Conservation (phyloP, 2,329 filamentous ascomycete species). For the Cercospora sesami region DNA sequence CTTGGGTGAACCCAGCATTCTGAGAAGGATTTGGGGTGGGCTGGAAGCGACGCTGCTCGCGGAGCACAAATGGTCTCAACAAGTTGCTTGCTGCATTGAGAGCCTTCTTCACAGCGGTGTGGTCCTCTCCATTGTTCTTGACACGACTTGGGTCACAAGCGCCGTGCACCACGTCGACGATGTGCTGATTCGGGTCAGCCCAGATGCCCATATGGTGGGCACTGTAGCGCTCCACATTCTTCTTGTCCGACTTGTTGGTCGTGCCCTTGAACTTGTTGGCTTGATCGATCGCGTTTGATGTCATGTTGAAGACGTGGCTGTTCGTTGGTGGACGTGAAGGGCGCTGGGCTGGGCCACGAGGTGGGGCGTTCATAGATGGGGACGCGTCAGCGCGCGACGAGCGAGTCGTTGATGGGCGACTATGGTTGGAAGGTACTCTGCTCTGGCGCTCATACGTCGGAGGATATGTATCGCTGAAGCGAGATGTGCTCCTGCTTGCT, state of each 20-base stretch:
- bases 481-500: neutral
- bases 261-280: neutral
- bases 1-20: neutral
- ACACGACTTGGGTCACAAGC: neutral
- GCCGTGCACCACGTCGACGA: conserved; percentile 1
- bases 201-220: conserved; percentile 10
- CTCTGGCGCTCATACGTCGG: neutral
- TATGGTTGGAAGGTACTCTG: neutral
- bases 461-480: neutral
- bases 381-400: neutral
- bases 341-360: neutral
- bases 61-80: conserved; percentile 1
- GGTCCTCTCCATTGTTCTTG: conserved; percentile 7
- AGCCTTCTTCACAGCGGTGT: neutral
- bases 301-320: neutral
- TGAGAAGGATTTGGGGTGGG: neutral
- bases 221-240: conserved; percentile 57
- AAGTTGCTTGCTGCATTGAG: neutral
- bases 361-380: neutral
- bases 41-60: neutral
- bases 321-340: neutral
- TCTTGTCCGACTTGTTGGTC: conserved; percentile 50
- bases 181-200: conserved; percentile 1
- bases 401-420: neutral
- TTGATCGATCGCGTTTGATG: neutral